Conservation (phyloP, 140 eudicot species). For the Bidens hawaiensis region DNA sequence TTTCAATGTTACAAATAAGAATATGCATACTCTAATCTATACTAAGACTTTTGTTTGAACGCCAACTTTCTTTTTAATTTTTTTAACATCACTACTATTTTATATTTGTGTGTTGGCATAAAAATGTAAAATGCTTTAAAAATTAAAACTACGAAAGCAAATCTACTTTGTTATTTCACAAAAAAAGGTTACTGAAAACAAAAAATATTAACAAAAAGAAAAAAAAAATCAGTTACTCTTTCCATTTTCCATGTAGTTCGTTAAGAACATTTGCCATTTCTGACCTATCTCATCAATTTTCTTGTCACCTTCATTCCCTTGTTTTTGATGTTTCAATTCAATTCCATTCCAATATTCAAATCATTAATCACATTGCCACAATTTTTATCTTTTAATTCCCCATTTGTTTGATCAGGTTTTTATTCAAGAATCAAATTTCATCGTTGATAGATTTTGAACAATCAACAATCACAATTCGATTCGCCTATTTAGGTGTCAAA, state of each 20-base stretch:
- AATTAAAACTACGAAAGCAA: too few species aligned
- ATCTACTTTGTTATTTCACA: too few species aligned
- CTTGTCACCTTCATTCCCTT: not conserved
- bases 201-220: too few species aligned
- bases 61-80: too few species aligned
- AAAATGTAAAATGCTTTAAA: too few species aligned
- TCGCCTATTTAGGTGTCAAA: constrained; percentile 5
- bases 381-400: not conserved
- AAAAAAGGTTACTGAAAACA: too few species aligned
- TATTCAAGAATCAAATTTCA: not conserved
- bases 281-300: not conserved
- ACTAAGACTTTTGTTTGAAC: too few species aligned
- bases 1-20: too few species aligned
- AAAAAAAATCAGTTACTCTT: not conserved
- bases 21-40: too few species aligned
- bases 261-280: too few species aligned
- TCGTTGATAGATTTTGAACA: not conserved
- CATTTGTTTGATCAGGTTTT: not conserved
- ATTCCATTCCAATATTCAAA: not conserved
- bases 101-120: too few species aligned
- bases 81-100: too few species aligned
- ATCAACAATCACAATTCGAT: constrained; percentile 5
- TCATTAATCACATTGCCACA: constrained; percentile 10
- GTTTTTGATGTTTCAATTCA: not conserved
- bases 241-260: not conserved